A percentile compares a stretch with the other conserved stretches of the same genome.
These are phyloP conservation scores for Lentinula sp. DNA, from an alignment of 768 basidiomycete genomes.

Conservation along the genomic window DNA sequence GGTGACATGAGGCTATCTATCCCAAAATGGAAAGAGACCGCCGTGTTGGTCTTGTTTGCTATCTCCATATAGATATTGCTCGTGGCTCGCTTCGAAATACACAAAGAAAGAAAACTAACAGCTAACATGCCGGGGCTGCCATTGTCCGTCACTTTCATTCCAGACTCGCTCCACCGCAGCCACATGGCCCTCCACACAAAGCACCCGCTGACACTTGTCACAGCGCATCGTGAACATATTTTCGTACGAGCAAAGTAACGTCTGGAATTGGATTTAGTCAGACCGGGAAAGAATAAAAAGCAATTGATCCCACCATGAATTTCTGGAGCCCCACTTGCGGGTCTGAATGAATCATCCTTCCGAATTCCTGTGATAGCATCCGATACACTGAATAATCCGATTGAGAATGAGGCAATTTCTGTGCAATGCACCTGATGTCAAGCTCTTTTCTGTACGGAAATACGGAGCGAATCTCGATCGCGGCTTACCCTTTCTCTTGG, in stretches of 20 bases:
- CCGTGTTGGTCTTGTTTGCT: slow-evolving; percentile 6
- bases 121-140: slow-evolving; percentile 48
- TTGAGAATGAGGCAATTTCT: slow-evolving; percentile 67
- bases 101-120: slow-evolving; percentile 22
- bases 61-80: background rate
- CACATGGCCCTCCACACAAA: slow-evolving; percentile 65
- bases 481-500: slow-evolving; percentile 60
- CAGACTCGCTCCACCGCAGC: slow-evolving; percentile 65
- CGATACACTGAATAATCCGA: slow-evolving; percentile 63
- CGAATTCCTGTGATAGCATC: slow-evolving; percentile 61
- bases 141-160: slow-evolving; percentile 27
- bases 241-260: slow-evolving; percentile 48
- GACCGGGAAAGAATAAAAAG: background rate
- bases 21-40: background rate
- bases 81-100: background rate
- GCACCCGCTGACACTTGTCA: slow-evolving; percentile 53
- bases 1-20: background rate
- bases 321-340: slow-evolving; percentile 47
- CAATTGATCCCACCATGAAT: slow-evolving; percentile 36
- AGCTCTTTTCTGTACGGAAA: background rate
- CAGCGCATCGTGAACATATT: slow-evolving; percentile 61
- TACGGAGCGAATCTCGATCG: slow-evolving; percentile 4
- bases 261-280: slow-evolving; percentile 23
- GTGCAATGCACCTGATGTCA: slow-evolving; percentile 1
- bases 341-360: slow-evolving; percentile 49